Base-by-base conservation (phyloP, 2,329 filamentous ascomycete genomes). In the Penicillium sp. region DNA sequence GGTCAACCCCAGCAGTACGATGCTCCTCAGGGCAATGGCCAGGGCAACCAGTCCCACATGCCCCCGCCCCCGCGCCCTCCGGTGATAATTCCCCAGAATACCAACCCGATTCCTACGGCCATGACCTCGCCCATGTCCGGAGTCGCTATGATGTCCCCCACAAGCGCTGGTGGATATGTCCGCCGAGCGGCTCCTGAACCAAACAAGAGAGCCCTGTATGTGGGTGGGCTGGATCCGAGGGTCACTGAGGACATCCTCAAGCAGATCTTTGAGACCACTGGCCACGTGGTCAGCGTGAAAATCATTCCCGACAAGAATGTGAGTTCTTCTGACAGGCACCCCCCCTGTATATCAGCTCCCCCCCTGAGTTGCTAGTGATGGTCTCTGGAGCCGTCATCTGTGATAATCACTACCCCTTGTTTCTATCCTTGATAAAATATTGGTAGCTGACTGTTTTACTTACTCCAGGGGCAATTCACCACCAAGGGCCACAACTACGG, bases 291-390 rank as follows among this genome's bases (percentile, higher is more conserved):
- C 79, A 97, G 91, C 72, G 94, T 99, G 74, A 99, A 99, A 83
- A 97, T 99, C 72, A 99, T 99, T 75, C 94, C 94, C 51, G 94
- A 99, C 82, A 99, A 99, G 84, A 99, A 97, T 78, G 92, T 96
- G 80, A 84, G 91, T 86, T 50, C 29, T 47, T 29, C 49, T 57
- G 40, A 41, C 40, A 51, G 36, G 13, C 45, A 43, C 11, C 39
- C 45, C 51, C 55, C 55, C 50, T 54, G 36, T 47, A 57, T 56
- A 45, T 55, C 49, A 40, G 49, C 49, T 9, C 16, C 44, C 44
- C 51, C 39, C 46, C 39, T 39, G 50, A n/a, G 29, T 43, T 19
- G 25, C 33, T 29, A 15, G 29, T 21, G 13, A 40, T 27, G 23
- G 5, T 13, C 5, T 34, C 16, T 44, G 39, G 23, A 23, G 9